Evolutionary conservation across 805 yeast species (phyloP).

Genomic region (Ogataea henricii): DNA sequence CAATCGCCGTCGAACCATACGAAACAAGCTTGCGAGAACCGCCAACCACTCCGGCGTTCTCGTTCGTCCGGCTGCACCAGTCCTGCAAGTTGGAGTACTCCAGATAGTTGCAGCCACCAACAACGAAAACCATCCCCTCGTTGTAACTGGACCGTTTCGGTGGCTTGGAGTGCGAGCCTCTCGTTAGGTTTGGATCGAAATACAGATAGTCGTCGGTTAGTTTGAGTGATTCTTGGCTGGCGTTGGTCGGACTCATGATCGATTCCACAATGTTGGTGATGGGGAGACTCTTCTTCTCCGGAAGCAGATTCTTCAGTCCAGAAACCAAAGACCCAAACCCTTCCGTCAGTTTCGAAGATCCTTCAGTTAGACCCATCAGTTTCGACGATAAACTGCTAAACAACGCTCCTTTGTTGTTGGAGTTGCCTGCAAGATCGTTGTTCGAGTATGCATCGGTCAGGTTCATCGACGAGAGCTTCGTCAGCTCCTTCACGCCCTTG

Average conservation of each 20-base stretch:
- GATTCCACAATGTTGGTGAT: constrained; percentile 90
- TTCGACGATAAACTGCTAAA: constrained; percentile 75
- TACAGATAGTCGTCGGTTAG: constrained; percentile 87
- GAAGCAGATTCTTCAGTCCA: constrained; percentile 82
- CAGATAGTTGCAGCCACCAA: constrained; percentile 94
- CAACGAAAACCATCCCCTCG: constrained; percentile 85
- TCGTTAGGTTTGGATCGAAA: constrained; percentile 80
- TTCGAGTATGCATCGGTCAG: constrained; percentile 36
- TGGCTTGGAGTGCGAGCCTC: constrained; percentile 88
- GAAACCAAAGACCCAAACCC: constrained; percentile 89
- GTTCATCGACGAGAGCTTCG: constrained; percentile 49
- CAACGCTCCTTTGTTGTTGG: constrained; percentile 45
- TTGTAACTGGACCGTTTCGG: constrained; percentile 82
- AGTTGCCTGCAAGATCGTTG: constrained; percentile 33
- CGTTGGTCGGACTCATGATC: constrained; percentile 76
- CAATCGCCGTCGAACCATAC: constrained; percentile 83
- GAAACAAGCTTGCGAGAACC: constrained; percentile 54
- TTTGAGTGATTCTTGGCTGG: constrained; percentile 62
- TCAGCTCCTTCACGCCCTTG: constrained; percentile 76
- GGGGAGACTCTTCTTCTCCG: constrained; percentile 86
- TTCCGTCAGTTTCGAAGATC: constrained; percentile 65
- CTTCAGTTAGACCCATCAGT: constrained; percentile 78
- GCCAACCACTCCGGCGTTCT: constrained; percentile 23
- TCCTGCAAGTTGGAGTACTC: constrained; percentile 95
- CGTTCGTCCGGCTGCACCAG: constrained; percentile 52